phyloP scores from a whole-genome alignment of 805 yeast genomes.

The Hanseniaspora jakobsenii region DNA sequence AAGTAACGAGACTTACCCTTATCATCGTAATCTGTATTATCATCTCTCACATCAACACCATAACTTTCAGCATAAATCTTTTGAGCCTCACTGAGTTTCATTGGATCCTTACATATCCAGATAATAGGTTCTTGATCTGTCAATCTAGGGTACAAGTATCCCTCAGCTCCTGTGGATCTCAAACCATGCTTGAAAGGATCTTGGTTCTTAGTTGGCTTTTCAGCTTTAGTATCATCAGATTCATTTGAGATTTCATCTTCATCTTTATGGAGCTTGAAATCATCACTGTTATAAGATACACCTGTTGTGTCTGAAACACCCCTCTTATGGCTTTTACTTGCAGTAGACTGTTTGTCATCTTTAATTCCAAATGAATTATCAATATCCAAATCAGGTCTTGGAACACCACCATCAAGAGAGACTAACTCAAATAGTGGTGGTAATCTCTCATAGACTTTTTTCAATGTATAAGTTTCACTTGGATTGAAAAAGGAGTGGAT shows the following conservation, averaged over 20 bases:
- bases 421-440: slow-evolving; percentile 28
- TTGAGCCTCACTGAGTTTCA: slow-evolving; percentile 55
- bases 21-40: slow-evolving; percentile 45
- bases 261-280: not conserved
- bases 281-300: not conserved
- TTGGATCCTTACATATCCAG: slow-evolving; percentile 59
- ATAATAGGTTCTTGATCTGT: slow-evolving; percentile 46
- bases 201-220: too few relatives aligned
- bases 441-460: slow-evolving; percentile 31
- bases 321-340: not conserved
- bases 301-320: not conserved
- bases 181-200: slow-evolving; percentile 22
- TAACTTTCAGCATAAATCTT: slow-evolving; percentile 44
- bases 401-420: slow-evolving; percentile 26
- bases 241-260: slow-evolving; percentile 6
- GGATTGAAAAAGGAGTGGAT: slow-evolving; percentile 37
- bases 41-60: slow-evolving; percentile 43
- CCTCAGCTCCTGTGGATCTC: slow-evolving; percentile 26
- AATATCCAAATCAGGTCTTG: slow-evolving; percentile 19
- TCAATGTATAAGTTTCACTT: slow-evolving; percentile 35
- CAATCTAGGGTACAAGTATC: slow-evolving; percentile 46
- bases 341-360: not conserved
- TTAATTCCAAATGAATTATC: slow-evolving; percentile 6
- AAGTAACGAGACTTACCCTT: slow-evolving; percentile 42
- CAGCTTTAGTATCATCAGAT: not conserved